Conservation (phyloP, 1,139 yeast genomes). For the Zygosaccharomyces sapae region DNA sequence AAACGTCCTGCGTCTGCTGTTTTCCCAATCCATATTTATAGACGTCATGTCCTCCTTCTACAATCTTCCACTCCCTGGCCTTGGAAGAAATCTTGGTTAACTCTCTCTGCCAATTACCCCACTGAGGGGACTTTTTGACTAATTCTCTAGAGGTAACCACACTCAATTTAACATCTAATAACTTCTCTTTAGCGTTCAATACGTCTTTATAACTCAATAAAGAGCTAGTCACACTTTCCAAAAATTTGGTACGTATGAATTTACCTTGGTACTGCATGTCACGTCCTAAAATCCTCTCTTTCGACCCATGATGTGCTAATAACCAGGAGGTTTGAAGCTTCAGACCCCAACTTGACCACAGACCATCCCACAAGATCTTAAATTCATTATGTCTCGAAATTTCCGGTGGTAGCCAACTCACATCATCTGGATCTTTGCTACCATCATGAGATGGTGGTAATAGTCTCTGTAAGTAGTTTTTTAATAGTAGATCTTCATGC, state of each 20-base stretch:
- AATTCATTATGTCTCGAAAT: slow-evolving; percentile 46
- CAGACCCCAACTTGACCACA: slow-evolving; percentile 61
- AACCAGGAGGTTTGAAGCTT: slow-evolving; percentile 46
- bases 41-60: slow-evolving; percentile 65
- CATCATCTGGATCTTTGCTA: slow-evolving; percentile 24
- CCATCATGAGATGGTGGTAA: slow-evolving; percentile 42
- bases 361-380: slow-evolving; percentile 61
- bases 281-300: slow-evolving; percentile 59
- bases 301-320: slow-evolving; percentile 49
- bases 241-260: slow-evolving; percentile 63
- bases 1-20: slow-evolving; percentile 49
- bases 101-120: slow-evolving; percentile 84
- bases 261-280: slow-evolving; percentile 60
- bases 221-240: slow-evolving; percentile 69
- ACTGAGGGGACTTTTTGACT: slow-evolving; percentile 59
- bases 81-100: slow-evolving; percentile 53
- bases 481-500: slow-evolving; percentile 61
- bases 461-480: slow-evolving; percentile 40
- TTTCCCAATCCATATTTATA: slow-evolving; percentile 58
- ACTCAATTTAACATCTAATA: slow-evolving; percentile 56
- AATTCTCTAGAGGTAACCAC: slow-evolving; percentile 67
- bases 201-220: slow-evolving; percentile 65
- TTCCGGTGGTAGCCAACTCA: slow-evolving; percentile 28
- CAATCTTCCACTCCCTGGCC: slow-evolving; percentile 66
- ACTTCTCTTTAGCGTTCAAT: slow-evolving; percentile 45